These are phyloP conservation scores for Phlebopus sp. DNA, from an alignment of 1,284 basidiomycete species.

Conservation along the genomic window DNA sequence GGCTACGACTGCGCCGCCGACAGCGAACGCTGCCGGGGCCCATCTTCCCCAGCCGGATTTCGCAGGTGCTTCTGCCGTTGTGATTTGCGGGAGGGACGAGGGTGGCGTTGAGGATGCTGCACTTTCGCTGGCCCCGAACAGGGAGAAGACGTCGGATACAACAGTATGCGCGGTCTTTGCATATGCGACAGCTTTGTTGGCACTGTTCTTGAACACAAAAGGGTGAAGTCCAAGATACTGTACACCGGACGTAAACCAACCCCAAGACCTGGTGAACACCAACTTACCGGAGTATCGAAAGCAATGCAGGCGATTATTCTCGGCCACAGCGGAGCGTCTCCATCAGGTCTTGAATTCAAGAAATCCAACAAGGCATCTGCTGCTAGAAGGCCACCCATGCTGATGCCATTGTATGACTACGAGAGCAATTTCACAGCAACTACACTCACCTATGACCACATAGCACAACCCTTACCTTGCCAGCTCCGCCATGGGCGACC, in stretches of 20 bases:
- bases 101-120: conserved; percentile 29
- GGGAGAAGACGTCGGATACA: conserved; percentile 50
- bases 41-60: conserved; percentile 53
- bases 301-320: conserved; percentile 78
- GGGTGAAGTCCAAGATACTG: conserved; percentile 89
- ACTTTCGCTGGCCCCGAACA: conserved; percentile 45
- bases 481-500: conserved; percentile 66
- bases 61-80: conserved; percentile 23
- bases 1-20: conserved; percentile 71
- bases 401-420: conserved; percentile 30
- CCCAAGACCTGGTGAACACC: conserved; percentile 3
- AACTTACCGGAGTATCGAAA: conserved; percentile 86
- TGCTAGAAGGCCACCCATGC: conserved; percentile 88
- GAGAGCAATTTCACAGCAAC: neutral
- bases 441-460: conserved; percentile 82
- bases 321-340: conserved; percentile 74
- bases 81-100: conserved; percentile 25
- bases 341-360: conserved; percentile 58
- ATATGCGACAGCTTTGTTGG: conserved; percentile 75
- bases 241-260: conserved; percentile 7
- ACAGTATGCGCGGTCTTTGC: conserved; percentile 65
- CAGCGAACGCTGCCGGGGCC: conserved; percentile 61
- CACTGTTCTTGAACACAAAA: conserved; percentile 80
- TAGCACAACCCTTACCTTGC: conserved; percentile 78
- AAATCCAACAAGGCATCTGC: conserved; percentile 84